Evolutionary conservation across 495 filamentous ascomycete genomes (phyloP).

Genomic region (Penicillium ochrochloron): DNA sequence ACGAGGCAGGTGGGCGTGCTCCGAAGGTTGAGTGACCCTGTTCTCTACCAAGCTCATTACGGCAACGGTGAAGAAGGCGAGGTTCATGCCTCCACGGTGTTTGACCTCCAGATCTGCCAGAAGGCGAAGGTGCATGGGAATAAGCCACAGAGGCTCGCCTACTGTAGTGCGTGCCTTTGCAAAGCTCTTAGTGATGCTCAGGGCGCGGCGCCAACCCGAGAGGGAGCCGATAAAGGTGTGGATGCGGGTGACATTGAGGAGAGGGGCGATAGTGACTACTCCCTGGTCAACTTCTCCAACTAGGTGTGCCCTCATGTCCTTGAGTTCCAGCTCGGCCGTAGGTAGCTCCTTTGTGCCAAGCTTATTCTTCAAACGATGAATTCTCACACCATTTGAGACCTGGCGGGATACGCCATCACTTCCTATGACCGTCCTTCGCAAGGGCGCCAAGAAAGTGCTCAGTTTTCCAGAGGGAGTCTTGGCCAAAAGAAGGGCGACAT

Average conservation of each 20-base stretch:
- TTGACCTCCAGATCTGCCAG: slow-evolving; percentile 58
- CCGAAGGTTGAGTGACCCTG: slow-evolving; percentile 18
- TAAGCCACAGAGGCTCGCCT: slow-evolving; percentile 55
- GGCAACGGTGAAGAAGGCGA: slow-evolving; percentile 63
- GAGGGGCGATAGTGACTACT: slow-evolving; percentile 65
- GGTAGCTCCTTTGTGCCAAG: slow-evolving; percentile 71
- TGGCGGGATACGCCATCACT: slow-evolving; percentile 29
- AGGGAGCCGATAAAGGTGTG: slow-evolving; percentile 64
- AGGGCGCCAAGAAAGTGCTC: slow-evolving; percentile 70
- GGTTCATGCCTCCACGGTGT: slow-evolving; percentile 61
- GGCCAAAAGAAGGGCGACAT: slow-evolving; percentile 74
- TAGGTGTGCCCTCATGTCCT: slow-evolving; percentile 64
- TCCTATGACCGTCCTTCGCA: slow-evolving; percentile 48
- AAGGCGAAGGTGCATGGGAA: slow-evolving; percentile 64
- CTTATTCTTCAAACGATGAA: slow-evolving; percentile 72
- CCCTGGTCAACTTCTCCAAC: slow-evolving; percentile 66
- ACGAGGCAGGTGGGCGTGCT: slow-evolving; percentile 32
- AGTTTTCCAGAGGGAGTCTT: slow-evolving; percentile 59
- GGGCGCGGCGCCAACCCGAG: slow-evolving; percentile 61
- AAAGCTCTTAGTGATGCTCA: slow-evolving; percentile 65
- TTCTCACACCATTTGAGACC: slow-evolving; percentile 63
- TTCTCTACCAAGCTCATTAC: slow-evolving; percentile 60
- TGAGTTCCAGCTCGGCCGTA: slow-evolving; percentile 71
- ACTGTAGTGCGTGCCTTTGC: slow-evolving; percentile 57
- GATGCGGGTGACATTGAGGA: slow-evolving; percentile 71